Evolutionary conservation across 192 early-diverging fungal genomes (phyloP).

Genomic region (Powellomyces hirtus): DNA sequence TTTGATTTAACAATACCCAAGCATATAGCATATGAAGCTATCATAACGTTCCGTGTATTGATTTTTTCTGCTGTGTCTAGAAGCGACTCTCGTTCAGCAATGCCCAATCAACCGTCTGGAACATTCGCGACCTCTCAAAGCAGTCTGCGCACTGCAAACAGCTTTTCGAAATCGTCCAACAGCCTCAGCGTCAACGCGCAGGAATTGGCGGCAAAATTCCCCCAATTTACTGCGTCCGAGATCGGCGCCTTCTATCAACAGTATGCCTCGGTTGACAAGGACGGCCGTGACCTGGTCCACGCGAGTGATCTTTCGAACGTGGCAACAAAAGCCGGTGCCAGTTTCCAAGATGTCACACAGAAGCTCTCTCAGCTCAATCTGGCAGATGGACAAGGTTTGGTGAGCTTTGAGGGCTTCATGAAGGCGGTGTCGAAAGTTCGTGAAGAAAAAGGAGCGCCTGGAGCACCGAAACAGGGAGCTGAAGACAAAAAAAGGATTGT

Average conservation of each 20-base stretch:
- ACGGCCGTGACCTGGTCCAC: constrained; percentile 38
- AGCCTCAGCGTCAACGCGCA: constrained; percentile 36
- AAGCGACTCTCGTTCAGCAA: too few species aligned
- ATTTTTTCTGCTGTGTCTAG: too few species aligned
- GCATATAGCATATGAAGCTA: too few species aligned
- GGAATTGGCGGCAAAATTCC: constrained; percentile 41
- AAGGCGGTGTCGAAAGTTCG: constrained; percentile 46
- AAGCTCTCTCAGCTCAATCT: constrained; percentile 42
- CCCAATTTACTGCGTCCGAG: constrained; percentile 49
- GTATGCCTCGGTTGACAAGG: constrained; percentile 46
- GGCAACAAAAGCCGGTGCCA: constrained; percentile 51
- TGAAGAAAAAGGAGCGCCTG: constrained; percentile 48
- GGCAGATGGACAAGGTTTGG: constrained; percentile 32
- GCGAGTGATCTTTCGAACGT: constrained; percentile 43
- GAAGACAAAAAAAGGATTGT: constrained; percentile 78
- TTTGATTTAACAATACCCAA: too few species aligned
- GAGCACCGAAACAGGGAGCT: constrained; percentile 8
- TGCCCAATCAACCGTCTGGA: too few species aligned
- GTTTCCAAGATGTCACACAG: constrained; percentile 36
- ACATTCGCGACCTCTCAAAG: too few species aligned
- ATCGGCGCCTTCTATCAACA: constrained; percentile 54
- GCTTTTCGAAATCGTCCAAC: not conserved
- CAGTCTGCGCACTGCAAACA: not conserved
- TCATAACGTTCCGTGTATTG: too few species aligned
- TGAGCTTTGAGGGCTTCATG: constrained; percentile 51